Conservation (phyloP, 768 basidiomycete species). For the Boletus subcaerulescens region DNA sequence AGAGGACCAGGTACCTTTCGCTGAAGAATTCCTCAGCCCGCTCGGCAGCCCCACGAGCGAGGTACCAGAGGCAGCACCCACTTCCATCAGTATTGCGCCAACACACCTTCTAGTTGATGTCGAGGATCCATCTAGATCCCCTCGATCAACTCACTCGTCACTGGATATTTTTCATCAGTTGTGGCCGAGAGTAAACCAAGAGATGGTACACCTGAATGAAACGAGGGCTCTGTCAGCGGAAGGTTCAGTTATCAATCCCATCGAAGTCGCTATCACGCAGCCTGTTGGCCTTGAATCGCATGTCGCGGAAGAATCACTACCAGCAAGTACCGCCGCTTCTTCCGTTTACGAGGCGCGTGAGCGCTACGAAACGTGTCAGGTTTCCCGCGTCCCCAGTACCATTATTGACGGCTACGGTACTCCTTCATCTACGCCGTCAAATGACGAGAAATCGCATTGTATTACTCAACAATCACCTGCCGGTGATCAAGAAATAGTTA, state of each 20-base stretch:
- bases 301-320: slow-evolving; percentile 29
- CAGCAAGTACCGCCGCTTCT: slow-evolving; percentile 24
- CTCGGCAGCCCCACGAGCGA: slow-evolving; percentile 16
- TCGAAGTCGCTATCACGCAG: neutral
- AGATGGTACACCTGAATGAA: slow-evolving; percentile 34
- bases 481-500: neutral
- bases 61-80: neutral
- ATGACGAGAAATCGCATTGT: neutral
- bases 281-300: slow-evolving; percentile 23
- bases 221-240: slow-evolving; percentile 1
- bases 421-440: slow-evolving; percentile 11
- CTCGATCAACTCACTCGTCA: slow-evolving; percentile 3
- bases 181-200: slow-evolving; percentile 38
- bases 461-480: neutral
- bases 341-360: slow-evolving; percentile 4
- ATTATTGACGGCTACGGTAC: slow-evolving; percentile 31
- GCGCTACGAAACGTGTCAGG: neutral
- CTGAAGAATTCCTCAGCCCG: slow-evolving; percentile 27
- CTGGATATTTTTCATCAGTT: slow-evolving; percentile 24
- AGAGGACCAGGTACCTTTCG: slow-evolving; percentile 1
- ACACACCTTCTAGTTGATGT: slow-evolving; percentile 11
- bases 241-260: neutral
- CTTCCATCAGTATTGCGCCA: neutral
- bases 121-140: slow-evolving; percentile 4
- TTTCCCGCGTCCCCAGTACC: slow-evolving; percentile 5